phyloP scores from a whole-genome alignment of 2,329 filamentous ascomycete genomes.

The Aspergillus fructus region DNA sequence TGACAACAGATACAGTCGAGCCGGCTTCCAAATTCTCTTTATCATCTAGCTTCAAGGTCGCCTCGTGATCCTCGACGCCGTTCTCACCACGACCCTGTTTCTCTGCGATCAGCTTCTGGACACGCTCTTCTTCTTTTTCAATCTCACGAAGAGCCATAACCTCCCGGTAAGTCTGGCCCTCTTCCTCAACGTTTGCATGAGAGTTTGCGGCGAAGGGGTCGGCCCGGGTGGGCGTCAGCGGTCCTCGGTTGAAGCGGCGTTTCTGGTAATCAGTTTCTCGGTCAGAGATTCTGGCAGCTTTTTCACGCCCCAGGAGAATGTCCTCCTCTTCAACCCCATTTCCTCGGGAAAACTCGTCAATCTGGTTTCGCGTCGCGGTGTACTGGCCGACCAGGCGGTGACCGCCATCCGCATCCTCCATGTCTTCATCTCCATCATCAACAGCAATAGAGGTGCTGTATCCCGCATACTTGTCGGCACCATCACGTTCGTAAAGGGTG shows the following conservation, averaged over 20 bases:
- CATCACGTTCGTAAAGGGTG: conserved; percentile 78
- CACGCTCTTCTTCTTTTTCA: conserved; percentile 88
- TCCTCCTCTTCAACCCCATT: conserved; percentile 89
- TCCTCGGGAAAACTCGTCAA: conserved; percentile 89
- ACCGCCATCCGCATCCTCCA: conserved; percentile 71
- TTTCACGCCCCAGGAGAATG: conserved; percentile 79
- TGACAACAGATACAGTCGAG: conserved; percentile 61
- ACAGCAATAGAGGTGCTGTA: conserved; percentile 89
- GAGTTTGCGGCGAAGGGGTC: conserved; percentile 80
- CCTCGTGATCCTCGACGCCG: conserved; percentile 64
- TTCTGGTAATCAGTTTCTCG: conserved; percentile 98
- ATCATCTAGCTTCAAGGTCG: conserved; percentile 70
- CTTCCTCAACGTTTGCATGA: conserved; percentile 64
- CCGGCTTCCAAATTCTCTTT: conserved; percentile 73
- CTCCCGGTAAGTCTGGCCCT: conserved; percentile 81
- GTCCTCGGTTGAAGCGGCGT: conserved; percentile 79
- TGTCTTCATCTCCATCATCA: conserved; percentile 74
- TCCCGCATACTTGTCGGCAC: conserved; percentile 77
- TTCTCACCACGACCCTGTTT: conserved; percentile 64
- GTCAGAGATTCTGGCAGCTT: conserved; percentile 85
- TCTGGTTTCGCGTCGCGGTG: conserved; percentile 85
- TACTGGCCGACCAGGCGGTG: conserved; percentile 89
- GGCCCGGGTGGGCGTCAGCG: conserved; percentile 77
- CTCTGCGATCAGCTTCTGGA: conserved; percentile 76
- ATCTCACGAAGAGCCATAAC: conserved; percentile 88